Base-by-base conservation (phyloP, 495 filamentous ascomycete genomes). In the Aspergillus bertholletiae region DNA sequence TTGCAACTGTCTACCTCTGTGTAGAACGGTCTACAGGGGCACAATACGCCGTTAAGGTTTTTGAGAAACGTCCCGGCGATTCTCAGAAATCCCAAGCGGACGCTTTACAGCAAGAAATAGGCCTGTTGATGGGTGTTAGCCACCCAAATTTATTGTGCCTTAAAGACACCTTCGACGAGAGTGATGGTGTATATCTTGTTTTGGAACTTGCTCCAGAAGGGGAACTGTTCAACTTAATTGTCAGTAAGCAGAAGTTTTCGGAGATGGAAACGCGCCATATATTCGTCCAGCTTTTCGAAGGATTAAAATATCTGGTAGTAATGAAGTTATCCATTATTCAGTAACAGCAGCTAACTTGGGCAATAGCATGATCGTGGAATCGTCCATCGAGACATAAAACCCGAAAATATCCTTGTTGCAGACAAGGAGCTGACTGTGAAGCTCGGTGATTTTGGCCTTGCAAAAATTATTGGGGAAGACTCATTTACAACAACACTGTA, bases 401-500 rank as follows among this genome's bases (percentile, higher is more conserved):
- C 95, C 1, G 95, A 99, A 68, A 99, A 99, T 56, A 99, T 99
- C 46, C 80, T 99, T 8, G 71, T 99, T 18, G 80, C 85, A 26
- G 90, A 97, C 66, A 88, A 88, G 48, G 79, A 92, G 6, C 72
- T 97, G 32, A 84, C 83, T 39, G 87, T 97, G 54, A 99, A 99
- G 72, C 75, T 99, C 53, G 95, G 90, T 2, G 95, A 99, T 68
- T 99, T 99, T 71, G 95, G 95, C 22, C 82, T 99, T 24, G 94
- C 95, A 21, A 99, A 99, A 69, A 97, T 97, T 58, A 96, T 97
- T 64, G 95, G 95, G 24, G 95, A 97, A 68, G 91, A 97, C 59
- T 97, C 93, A 2, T 99, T 99, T 63, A 97, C 95, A 7, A 97
- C 94, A 3, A 97, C 95, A 0, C 75, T 99, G 66, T 87, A 74